phyloP scores from a whole-genome alignment of 371 early-diverging fungal genomes.

The Lichtheimia ramosa region DNA sequence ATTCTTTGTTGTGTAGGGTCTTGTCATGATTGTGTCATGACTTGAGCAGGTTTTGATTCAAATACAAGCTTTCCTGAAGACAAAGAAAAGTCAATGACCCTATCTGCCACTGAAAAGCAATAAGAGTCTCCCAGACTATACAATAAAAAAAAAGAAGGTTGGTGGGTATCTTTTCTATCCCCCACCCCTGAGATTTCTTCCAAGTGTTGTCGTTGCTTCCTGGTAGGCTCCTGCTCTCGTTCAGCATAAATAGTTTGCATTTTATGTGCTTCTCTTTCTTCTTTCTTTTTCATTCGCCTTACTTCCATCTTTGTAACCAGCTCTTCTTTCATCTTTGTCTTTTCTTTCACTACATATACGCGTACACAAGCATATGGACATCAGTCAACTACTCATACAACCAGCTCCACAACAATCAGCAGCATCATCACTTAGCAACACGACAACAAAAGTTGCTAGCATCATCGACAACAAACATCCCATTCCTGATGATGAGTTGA shows the following conservation, averaged over 20 bases:
- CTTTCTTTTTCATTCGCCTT: neutral
- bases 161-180: neutral
- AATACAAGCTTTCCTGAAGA: too few species aligned
- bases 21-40: too few species aligned
- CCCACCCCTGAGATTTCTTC: neutral
- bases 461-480: neutral
- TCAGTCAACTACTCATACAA: neutral
- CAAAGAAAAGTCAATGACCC: too few species aligned
- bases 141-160: too few species aligned
- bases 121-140: too few species aligned
- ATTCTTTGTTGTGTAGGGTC: too few species aligned
- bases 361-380: conserved; percentile 1
- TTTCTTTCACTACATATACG: neutral
- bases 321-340: neutral
- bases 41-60: too few species aligned
- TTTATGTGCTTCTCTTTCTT: neutral
- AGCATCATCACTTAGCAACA: neutral
- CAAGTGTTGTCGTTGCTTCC: too few species aligned
- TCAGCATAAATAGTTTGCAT: neutral
- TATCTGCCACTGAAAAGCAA: too few species aligned
- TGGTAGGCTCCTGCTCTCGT: neutral
- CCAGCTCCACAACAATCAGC: neutral
- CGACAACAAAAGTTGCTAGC: neutral
- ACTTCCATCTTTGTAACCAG: neutral
- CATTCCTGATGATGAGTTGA: conserved; percentile 21